phyloP scores from a whole-genome alignment of 1,284 basidiomycete species.

The Ustilago hordei region DNA sequence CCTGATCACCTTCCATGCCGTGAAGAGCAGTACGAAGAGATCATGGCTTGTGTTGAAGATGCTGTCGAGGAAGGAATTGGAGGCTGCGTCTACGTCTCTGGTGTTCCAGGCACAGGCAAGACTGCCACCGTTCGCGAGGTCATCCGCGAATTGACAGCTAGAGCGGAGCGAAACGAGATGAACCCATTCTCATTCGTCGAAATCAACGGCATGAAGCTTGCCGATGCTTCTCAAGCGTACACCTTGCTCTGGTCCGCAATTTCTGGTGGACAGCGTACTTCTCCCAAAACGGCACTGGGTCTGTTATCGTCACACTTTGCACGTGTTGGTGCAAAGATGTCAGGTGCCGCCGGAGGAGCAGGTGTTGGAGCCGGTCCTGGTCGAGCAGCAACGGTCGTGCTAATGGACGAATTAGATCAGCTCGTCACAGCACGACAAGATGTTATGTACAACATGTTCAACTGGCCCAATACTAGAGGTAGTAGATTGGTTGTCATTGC shows the following conservation, averaged over 20 bases:
- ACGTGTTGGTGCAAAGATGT: slow-evolving; percentile 34
- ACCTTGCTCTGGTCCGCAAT: slow-evolving; percentile 64
- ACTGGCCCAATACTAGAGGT: slow-evolving; percentile 91
- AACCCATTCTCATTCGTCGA: slow-evolving; percentile 96
- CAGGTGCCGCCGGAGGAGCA: slow-evolving; percentile 31
- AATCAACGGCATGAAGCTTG: slow-evolving; percentile 88
- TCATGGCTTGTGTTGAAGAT: slow-evolving; percentile 83
- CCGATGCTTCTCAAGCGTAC: slow-evolving; percentile 65
- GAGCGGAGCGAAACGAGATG: slow-evolving; percentile 76
- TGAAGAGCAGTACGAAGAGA: slow-evolving; percentile 84
- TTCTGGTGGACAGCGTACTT: slow-evolving; percentile 47
- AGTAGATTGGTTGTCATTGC: slow-evolving; percentile 93
- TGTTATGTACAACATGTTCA: slow-evolving; percentile 99
- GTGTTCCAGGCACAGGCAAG: slow-evolving; percentile 90
- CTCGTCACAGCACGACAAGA: slow-evolving; percentile 95
- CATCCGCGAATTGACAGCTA: slow-evolving; percentile 74
- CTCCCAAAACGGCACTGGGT: slow-evolving; percentile 59
- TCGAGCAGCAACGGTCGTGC: slow-evolving; percentile 78
- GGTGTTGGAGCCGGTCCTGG: slow-evolving; percentile 42
- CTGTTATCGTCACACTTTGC: slow-evolving; percentile 57
- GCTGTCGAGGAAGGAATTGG: slow-evolving; percentile 91
- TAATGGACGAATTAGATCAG: slow-evolving; percentile 99
- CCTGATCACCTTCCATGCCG: slow-evolving; percentile 91
- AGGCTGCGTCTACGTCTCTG: slow-evolving; percentile 95
- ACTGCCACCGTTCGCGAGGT: slow-evolving; percentile 92